These are phyloP conservation scores for Xerocomellus chrysenteron DNA, from an alignment of 768 basidiomycete species.

Conservation along the genomic window DNA sequence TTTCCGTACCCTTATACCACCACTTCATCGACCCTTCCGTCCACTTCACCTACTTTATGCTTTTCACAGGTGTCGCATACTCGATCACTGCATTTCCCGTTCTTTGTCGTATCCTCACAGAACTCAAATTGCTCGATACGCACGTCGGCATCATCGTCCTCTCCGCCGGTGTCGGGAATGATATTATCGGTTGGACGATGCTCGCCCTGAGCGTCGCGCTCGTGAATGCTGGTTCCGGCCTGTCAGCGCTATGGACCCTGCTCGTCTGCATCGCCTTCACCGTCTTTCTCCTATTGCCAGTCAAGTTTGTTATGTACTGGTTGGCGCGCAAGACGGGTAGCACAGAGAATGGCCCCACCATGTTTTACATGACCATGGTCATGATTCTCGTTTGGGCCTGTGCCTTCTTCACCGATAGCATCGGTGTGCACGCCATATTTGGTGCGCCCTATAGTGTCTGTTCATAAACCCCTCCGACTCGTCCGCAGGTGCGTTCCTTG, in stretches of 20 bases:
- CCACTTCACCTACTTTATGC: constrained; percentile 87
- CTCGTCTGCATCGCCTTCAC: constrained; percentile 80
- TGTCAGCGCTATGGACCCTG: constrained; percentile 84
- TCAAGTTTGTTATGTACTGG: constrained; percentile 62
- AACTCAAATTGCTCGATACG: constrained; percentile 88
- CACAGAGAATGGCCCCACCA: constrained; percentile 77
- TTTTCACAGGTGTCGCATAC: constrained; percentile 91
- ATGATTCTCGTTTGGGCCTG: constrained; percentile 80
- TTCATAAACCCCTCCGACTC: no score
- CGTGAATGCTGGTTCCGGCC: constrained; percentile 81
- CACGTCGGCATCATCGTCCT: constrained; percentile 91
- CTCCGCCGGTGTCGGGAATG: constrained; percentile 88
- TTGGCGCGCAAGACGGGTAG: constrained; percentile 78
- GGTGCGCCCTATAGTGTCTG: constrained; percentile 41
- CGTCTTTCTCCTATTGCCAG: constrained; percentile 68
- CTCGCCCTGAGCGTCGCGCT: constrained; percentile 90
- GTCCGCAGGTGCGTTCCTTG: constrained; percentile 53
- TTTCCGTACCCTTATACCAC: constrained; percentile 53
- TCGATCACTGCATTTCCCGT: constrained; percentile 88
- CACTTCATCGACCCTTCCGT: constrained; percentile 64
- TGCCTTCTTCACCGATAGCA: constrained; percentile 91
- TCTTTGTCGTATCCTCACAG: constrained; percentile 83
- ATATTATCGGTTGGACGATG: constrained; percentile 84
- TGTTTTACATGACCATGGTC: constrained; percentile 85
- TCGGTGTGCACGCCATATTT: constrained; percentile 91